Evolutionary conservation across 192 early-diverging fungal genomes (phyloP), one percentile per base, ranked within the genome.

Genomic region (Coemansia sp.): DNA sequence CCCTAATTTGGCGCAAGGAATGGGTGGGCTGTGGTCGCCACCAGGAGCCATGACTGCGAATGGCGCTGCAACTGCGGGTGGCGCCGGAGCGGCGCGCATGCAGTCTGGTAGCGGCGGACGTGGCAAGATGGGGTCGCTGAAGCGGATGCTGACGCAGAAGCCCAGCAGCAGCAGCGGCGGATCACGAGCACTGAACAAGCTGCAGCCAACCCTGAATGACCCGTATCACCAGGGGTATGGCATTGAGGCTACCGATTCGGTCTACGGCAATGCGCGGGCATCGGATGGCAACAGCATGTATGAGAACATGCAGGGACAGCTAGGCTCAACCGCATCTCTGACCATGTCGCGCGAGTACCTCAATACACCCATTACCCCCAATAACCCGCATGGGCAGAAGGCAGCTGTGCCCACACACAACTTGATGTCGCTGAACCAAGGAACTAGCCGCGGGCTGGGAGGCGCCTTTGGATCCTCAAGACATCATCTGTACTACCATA

Each of bases 181-280:
- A 12, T 52, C 55, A 14, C 54, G 55, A 33, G 49, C 30, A 0
- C 36, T 47, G 28, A 46, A 54, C 37, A 39, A 57, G 8, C 46
- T 58, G 47, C 57, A 59, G 36, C 61, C 72, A 6, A 57, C 57
- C 14, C 44, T 70, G 2, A 57, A 77, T 53, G 73, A 77, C 48
- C 63, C 73, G 23, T 77, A 77, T 36, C 73, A 77, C 44, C 73
- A 77, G 59, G 73, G 73, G 16, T 77, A 77, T 42, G 73, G 72
- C 50, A 59, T 76, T 0, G 55, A 58, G 3, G 60, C 60, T 9
- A 65, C 66, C 9, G 66, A 69, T 37, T 61, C 61, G 3, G 59
- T 74, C 23, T 68, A 74, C 44, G 52, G 41, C 49, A 53, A 60
- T 45, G 41, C 47, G 13, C 39, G 44, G 15, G 16, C 40, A 6